phyloP scores from a whole-genome alignment of 768 basidiomycete species.

The Naganishia vishniacii region DNA sequence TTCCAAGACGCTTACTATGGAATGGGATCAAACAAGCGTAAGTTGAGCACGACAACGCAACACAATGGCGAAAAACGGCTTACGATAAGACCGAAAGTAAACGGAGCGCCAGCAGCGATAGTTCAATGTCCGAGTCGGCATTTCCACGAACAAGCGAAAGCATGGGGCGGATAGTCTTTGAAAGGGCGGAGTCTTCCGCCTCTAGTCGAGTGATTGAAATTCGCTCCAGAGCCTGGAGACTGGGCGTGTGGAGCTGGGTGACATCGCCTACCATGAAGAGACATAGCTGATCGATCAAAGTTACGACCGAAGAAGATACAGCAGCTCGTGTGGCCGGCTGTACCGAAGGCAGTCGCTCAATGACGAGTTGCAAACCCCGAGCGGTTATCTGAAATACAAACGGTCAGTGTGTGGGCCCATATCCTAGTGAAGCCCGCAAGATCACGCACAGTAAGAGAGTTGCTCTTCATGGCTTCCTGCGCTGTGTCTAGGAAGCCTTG shows the following conservation, averaged over 20 bases:
- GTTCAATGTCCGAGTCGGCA: slow-evolving; percentile 2
- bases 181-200: slow-evolving; percentile 16
- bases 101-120: slow-evolving; percentile 52
- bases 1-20: slow-evolving; percentile 67
- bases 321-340: slow-evolving; percentile 15
- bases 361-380: slow-evolving; percentile 18
- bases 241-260: not conserved
- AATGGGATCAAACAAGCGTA: not conserved
- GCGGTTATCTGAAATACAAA: slow-evolving; percentile 5
- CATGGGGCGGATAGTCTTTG: slow-evolving; percentile 17
- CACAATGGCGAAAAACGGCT: slow-evolving; percentile 34
- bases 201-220: not conserved
- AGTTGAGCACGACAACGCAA: slow-evolving; percentile 1
- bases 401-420: not conserved
- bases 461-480: slow-evolving; percentile 15
- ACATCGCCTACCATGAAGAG: not conserved
- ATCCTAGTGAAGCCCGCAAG: not conserved
- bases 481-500: slow-evolving; percentile 14
- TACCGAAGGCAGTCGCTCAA: slow-evolving; percentile 18
- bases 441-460: not conserved
- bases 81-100: slow-evolving; percentile 63
- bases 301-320: not conserved
- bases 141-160: not conserved
- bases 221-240: slow-evolving; percentile 13
- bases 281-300: slow-evolving; percentile 3